These are phyloP conservation scores for Colletotrichum eremochloae DNA, from an alignment of 2,329 filamentous ascomycete species.

Conservation along the genomic window DNA sequence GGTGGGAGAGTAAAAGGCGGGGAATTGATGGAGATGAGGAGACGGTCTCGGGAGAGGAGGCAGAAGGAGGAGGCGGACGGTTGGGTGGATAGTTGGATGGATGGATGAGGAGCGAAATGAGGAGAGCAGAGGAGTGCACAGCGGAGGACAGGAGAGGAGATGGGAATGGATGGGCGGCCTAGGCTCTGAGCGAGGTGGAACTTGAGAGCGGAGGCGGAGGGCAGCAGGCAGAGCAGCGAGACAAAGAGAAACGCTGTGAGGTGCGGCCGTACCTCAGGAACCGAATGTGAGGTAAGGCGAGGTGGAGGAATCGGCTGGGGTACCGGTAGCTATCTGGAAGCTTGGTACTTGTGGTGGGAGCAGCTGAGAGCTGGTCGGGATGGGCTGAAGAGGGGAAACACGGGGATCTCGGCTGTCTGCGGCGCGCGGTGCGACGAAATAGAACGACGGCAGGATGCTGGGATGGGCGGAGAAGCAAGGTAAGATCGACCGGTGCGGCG, in stretches of 20 bases:
- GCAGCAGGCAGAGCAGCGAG: constrained; percentile 7
- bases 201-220: constrained; percentile 14
- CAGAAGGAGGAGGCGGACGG: constrained; percentile 37
- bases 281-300: constrained; percentile 4
- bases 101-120: constrained; percentile 42
- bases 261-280: constrained; percentile 17
- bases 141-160: not conserved
- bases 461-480: constrained; percentile 20
- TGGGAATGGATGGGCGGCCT: not conserved
- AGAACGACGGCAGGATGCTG: constrained; percentile 26
- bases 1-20: constrained; percentile 44
- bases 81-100: constrained; percentile 14
- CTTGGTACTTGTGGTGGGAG: not conserved
- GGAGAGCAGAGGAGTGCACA: constrained; percentile 33
- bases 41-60: constrained; percentile 34
- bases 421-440: constrained; percentile 34
- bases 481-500: constrained; percentile 10
- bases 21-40: constrained; percentile 44
- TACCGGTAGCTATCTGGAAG: constrained; percentile 8
- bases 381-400: constrained; percentile 34
- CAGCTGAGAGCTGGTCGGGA: constrained; percentile 13
- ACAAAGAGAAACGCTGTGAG: constrained; percentile 34
- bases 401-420: constrained; percentile 37
- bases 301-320: constrained; percentile 1
- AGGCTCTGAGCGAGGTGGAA: constrained; percentile 16